A percentile compares a stretch with the other conserved stretches of the same genome.
These are phyloP conservation scores for Persicaria maculosa DNA, from an alignment of 148 eudicot species.

Conservation along the genomic window DNA sequence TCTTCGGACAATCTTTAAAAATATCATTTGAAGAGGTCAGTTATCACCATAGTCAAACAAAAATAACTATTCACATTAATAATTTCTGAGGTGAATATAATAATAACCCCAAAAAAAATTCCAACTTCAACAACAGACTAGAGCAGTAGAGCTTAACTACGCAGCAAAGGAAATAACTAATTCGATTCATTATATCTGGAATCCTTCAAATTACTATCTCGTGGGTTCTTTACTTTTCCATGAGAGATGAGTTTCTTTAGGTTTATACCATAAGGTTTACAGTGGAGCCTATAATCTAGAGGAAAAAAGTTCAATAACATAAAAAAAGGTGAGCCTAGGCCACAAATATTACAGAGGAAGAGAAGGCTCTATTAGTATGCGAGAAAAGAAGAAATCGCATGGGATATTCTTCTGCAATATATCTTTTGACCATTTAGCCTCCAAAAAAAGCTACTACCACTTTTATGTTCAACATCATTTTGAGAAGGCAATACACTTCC, in stretches of 20 bases:
- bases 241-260: neutral
- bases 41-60: neutral
- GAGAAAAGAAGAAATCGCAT: neutral
- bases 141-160: neutral
- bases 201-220: neutral
- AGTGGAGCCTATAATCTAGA: conserved; percentile 1
- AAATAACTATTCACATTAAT: neutral
- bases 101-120: neutral
- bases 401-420: neutral
- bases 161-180: neutral
- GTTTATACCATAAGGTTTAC: neutral
- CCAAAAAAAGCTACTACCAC: neutral
- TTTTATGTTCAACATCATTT: neutral
- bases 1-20: conserved; percentile 55
- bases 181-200: neutral
- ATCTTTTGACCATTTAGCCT: neutral
- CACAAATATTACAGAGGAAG: neutral
- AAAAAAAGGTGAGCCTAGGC: neutral
- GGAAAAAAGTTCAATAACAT: neutral
- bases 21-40: neutral
- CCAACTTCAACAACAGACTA: neutral
- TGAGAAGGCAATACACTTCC: neutral
- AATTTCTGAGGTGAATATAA: neutral
- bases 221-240: neutral
- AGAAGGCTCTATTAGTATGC: neutral